These are phyloP conservation scores for Letharia columbiana DNA, from an alignment of 495 filamentous ascomycete genomes.

Conservation along the genomic window DNA sequence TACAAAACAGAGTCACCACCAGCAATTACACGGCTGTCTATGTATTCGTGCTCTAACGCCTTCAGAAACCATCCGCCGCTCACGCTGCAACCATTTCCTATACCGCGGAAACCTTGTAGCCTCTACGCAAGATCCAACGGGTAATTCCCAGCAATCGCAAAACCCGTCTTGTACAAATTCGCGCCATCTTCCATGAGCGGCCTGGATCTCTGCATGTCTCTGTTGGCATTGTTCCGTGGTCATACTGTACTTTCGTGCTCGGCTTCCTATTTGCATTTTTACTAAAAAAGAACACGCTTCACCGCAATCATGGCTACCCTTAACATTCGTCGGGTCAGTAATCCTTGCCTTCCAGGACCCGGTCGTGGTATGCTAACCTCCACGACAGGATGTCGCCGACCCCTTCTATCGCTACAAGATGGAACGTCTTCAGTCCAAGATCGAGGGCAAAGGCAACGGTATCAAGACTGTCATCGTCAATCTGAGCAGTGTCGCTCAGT, in stretches of 20 bases:
- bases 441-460: conserved; percentile 97
- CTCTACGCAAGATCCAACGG: conserved; percentile 76
- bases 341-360: not conserved
- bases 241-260: conserved; percentile 11
- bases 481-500: conserved; percentile 86
- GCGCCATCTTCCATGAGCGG: conserved; percentile 26
- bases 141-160: conserved; percentile 43
- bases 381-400: conserved; percentile 71
- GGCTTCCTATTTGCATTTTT: conserved; percentile 13
- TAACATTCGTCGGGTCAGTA: conserved; percentile 77
- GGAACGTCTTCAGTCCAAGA: conserved; percentile 96
- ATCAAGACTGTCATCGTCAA: conserved; percentile 98
- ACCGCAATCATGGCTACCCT: conserved; percentile 74
- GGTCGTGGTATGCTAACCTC: conserved; percentile 17
- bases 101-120: conserved; percentile 81
- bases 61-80: conserved; percentile 77
- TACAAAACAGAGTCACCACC: conserved; percentile 7
- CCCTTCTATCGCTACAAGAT: conserved; percentile 99
- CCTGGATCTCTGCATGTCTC: conserved; percentile 41
- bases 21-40: conserved; percentile 47
- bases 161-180: conserved; percentile 37
- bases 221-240: conserved; percentile 21
- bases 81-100: conserved; percentile 91
- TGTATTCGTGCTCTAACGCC: conserved; percentile 73
- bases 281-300: conserved; percentile 22